Base-by-base conservation (phyloP, 768 basidiomycete species). In the Boletus rex-veris region DNA sequence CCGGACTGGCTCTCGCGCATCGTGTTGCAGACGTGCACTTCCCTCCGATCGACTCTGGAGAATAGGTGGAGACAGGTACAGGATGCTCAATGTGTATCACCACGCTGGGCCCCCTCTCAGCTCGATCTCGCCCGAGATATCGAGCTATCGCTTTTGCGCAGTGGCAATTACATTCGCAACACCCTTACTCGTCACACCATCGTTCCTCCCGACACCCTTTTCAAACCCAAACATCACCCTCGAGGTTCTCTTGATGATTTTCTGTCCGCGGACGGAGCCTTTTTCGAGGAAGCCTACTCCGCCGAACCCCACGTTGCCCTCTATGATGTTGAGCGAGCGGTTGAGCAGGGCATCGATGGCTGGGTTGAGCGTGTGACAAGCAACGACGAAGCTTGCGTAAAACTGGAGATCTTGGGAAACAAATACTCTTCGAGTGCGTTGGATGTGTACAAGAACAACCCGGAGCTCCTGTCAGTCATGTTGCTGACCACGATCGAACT, bases 391-490 rank as follows among this genome's bases (percentile, higher is more conserved):
- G 64, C 62, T 4, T 69, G 67, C 2, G 35, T 45, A 7, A 33
- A 49, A 8, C 54, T 69, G 11, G 67, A 63, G 50, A 41, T 58
- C 0, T 68, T 67, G 33, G 67, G 67, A 10, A 45, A 46, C n/a
- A 42, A 54, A 5, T 74, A 78, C 40, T 62, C 64, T 1, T 56
- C 55, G 1, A 41, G 64, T 0, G 71, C 77, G 0, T 24, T 39
- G 31, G 18, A 9, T 0, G 50, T 48, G 2, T 78, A 77, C 42
- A 36, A 47, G 10, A 55, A 56, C 11, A 76, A 71, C 30, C 73
- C 77, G 2, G 77, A 80, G 45, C 58, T 67, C 30, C 37, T 67
- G 5, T 80, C 79, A 0, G 49, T 74, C 3, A 76, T 82, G 72
- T 55, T 81, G 39, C 60, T 82, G 43, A 68, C 66, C 1, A 51